Base-by-base conservation (phyloP, 306 rosid genomes). In the Prunus salicina region DNA sequence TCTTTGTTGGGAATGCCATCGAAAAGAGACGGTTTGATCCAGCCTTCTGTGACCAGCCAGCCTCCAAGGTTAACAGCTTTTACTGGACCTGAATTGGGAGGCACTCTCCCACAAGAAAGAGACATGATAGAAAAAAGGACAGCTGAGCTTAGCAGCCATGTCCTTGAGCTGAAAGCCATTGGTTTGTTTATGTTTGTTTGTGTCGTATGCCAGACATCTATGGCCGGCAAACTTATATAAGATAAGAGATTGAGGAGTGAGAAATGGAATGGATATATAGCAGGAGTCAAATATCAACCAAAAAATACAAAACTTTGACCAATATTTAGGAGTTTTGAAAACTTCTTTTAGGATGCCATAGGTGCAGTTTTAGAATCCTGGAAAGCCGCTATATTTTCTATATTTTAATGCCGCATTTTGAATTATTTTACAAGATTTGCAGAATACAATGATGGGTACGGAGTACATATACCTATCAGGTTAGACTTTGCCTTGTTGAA, bases 21-120 rank as follows among this genome's bases (percentile, higher is more conserved):
- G 18, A 93, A 90, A 38, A 93, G 94, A 68, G 92, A 86, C 74
- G 96, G 97, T 79, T 90, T 86, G 3, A 93, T 93, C 97, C 96
- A 93, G 73, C 96, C 97, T 82, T 93, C 97, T 6, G 92, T 86
- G 6, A 90, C 93, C 2, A 93, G 80, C 96, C 97, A 93, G 27
- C 96, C 96, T 51, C 97, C 97, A 2, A 93, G 77, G 73, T 84
- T 90, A 52, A 93, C 96, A 9, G 96, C 91, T 81, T 15, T 90
- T 13, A 89, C 71, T 58, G 49, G 28, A 75, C 43, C 49, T 22
- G 78, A 78, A 16, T 51, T 57, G 0, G 58, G 64, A 76, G 58
- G 11, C 11, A 5, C 3, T 34, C 71, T 86, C 41, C 83, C 89
- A 51, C 34, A 56, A 49, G 82, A 73, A 3, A 62, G 19, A 18